Base-by-base conservation (phyloP, 305 asterid genomes). In the Nicotiana rustica region DNA sequence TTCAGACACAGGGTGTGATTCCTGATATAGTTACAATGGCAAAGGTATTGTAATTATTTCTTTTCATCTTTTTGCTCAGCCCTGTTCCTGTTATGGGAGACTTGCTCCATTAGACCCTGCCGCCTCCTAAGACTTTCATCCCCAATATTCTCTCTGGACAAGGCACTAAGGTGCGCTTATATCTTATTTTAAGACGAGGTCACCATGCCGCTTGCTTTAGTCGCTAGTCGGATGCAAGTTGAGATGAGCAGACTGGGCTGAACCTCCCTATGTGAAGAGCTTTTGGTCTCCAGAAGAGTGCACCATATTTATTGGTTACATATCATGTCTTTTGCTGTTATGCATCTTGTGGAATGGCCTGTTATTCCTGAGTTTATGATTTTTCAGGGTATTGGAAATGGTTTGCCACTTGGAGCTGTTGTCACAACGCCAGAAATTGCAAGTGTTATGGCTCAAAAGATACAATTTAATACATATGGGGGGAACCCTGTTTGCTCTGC, bases 11-110 rank as follows among this genome's bases (percentile, higher is more conserved):
- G 79, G 97, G 92, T 12, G 97, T 96, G n/a, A 65, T 90, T 85
- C 99, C 99, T n/a, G 99, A 96, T 90, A 94, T 96, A 67, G 98
- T 96, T 81, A 96, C 99, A 85, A 94, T 96, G 99, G 99, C 99
- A 84, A 96, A 96, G 98, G 99, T 95, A 69, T 84, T 61, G n/a
- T 15, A 13, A 35, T 18, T 29, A 77, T 44, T 25, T 65, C 33
- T 79, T 82, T 73, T 60, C 68, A 56, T 18, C 21, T 77, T 66
- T 29, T 56, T 17, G 38, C 77, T 61, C 15, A 18, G 21, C 65
- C 77, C 8, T 52, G 31, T n/a, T 21, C 52, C 55, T 67, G 18
- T 21, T 49, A 56, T 67, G 68, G 33, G 10, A 67, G 66, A 67
- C 7, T 57, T 35, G 4, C 69, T 36, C 68, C 81, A 0, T 35